Evolutionary conservation across 306 rosid genomes (phyloP), one percentile per base, ranked within the genome.

Genomic region (Rosa multiflora): DNA sequence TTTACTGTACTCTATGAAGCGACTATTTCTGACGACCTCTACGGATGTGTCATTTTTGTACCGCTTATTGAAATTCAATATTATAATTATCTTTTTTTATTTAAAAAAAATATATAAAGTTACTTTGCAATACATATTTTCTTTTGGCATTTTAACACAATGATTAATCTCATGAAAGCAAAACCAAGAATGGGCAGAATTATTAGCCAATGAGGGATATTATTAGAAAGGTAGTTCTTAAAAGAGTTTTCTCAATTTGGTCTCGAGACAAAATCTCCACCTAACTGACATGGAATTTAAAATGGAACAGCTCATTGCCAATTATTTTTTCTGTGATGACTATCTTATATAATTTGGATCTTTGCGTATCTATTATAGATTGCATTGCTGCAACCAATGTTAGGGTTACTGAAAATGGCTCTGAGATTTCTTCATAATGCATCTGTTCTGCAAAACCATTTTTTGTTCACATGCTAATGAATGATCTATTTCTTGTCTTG

Each of bases 391-490:
- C 40, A 14, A 23, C 49, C 46, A 72, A 71, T 51, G 63, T 46
- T 10, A 2, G 42, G 26, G 6, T 44, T 55, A 42, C 51, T 55
- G 44, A 8, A 74, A 67, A 67, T 42, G 63, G 70, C 72, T 21
- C 35, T 35, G 5, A 47, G 75, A 39, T 53, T 68, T 75, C 55
- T 52, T 74, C 48, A 51, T 42, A 76, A 67, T n/a, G 20, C 67
- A 68, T 32, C 29, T 52, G 20, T 55, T 74, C 51, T 26, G 69
- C 70, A 58, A 32, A 42, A 66, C 53, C 9, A 6, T 8, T 8
- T 53, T 55, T 74, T 80, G 83, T 66, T 74, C 79, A 74, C 20
- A 66, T 66, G 61, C 32, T 53, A 80, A 74, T 80, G 9, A 35
- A 73, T 67, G 14, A 40, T 69, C 32, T 12, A 23, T 53, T 40